These are phyloP conservation scores for Astrothelium macrocarpum DNA, from an alignment of 495 filamentous ascomycete species.

Conservation along the genomic window DNA sequence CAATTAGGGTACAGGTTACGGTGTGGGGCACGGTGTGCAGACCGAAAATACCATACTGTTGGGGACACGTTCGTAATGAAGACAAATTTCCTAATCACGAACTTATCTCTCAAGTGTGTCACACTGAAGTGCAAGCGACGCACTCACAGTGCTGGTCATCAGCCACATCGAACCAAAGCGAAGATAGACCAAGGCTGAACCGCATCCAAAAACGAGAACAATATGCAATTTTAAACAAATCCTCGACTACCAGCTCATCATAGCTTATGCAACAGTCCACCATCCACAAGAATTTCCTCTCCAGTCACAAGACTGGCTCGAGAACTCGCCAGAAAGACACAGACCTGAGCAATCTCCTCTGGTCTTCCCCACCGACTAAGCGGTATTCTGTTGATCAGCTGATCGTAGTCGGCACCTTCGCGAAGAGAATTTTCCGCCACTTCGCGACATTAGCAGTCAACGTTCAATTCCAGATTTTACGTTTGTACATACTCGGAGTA, in stretches of 20 bases:
- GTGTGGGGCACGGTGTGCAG: no score
- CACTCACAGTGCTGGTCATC: no score
- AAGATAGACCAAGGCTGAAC: neutral
- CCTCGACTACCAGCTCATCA: neutral
- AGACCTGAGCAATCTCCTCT: conserved; percentile 34
- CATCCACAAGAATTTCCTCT: conserved; percentile 23
- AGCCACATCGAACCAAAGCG: no score
- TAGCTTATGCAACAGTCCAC: conserved; percentile 9
- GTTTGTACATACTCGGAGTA: neutral
- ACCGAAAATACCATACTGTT: no score
- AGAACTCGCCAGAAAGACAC: conserved; percentile 30
- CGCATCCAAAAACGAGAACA: neutral
- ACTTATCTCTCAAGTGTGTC: no score
- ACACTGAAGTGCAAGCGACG: no score
- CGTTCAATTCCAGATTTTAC: neutral
- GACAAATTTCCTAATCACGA: no score
- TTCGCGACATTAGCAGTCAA: neutral
- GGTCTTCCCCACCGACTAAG: conserved; percentile 25
- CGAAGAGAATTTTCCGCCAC: conserved; percentile 35
- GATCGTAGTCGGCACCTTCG: conserved; percentile 22
- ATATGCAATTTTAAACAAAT: neutral
- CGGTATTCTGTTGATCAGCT: conserved; percentile 13
- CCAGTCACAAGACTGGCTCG: conserved; percentile 38
- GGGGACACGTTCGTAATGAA: no score
- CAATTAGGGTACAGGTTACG: no score